Evolutionary conservation across 2,329 filamentous ascomycete genomes (phyloP).

Genomic region (Blastomyces percursus): DNA sequence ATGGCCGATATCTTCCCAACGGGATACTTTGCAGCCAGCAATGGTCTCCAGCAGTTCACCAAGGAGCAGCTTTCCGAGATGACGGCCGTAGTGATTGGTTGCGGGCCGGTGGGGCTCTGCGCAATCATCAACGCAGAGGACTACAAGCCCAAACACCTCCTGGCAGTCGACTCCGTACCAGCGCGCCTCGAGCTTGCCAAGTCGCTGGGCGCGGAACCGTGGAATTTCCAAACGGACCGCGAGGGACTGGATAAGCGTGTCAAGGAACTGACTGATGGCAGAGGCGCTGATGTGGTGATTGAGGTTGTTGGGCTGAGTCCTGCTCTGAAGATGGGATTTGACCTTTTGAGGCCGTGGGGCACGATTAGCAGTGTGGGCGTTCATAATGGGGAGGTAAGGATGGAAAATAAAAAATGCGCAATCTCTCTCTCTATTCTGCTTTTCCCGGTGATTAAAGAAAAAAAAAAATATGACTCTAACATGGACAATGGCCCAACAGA

Average conservation of each 20-base stretch:
- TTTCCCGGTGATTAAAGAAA: neutral
- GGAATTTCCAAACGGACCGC: constrained; percentile 62
- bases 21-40: constrained; percentile 68
- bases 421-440: too few species aligned
- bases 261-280: constrained; percentile 61
- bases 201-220: constrained; percentile 65
- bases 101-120: constrained; percentile 76
- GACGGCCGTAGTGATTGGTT: constrained; percentile 71
- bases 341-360: constrained; percentile 61
- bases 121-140: constrained; percentile 68
- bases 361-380: constrained; percentile 65
- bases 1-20: constrained; percentile 93
- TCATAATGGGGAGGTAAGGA: constrained; percentile 56
- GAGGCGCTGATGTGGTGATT: constrained; percentile 76
- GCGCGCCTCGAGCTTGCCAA: constrained; percentile 62
- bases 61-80: constrained; percentile 50
- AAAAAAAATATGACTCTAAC: neutral
- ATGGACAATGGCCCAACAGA: constrained; percentile 30
- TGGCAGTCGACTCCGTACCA: constrained; percentile 69
- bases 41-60: constrained; percentile 57
- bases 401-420: neutral
- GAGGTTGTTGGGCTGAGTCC: constrained; percentile 63
- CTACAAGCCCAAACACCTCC: constrained; percentile 61
- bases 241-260: constrained; percentile 58
- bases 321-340: constrained; percentile 59